Evolutionary conservation across 1,284 basidiomycete species (phyloP).

Genomic region (Thecaphora thlaspeos): DNA sequence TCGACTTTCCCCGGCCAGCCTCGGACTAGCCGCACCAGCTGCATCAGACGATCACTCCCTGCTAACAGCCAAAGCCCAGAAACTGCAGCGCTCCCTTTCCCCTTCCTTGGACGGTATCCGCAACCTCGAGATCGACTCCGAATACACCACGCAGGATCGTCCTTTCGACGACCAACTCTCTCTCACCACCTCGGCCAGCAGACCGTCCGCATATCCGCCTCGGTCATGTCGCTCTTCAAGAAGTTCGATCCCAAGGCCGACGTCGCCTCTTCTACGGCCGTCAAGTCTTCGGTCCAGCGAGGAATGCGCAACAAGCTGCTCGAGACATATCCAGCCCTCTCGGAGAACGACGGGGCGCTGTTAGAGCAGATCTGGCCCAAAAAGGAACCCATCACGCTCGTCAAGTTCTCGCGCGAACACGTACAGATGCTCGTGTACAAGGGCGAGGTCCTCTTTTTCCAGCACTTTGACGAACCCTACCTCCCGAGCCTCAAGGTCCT

Average conservation of each 20-base stretch:
- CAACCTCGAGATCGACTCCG: too few species aligned
- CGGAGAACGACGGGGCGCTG: constrained; percentile 63
- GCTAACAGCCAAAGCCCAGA: too few species aligned
- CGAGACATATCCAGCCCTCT: constrained; percentile 71
- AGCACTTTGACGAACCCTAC: constrained; percentile 92
- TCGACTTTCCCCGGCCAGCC: too few species aligned
- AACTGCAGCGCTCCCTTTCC: too few species aligned
- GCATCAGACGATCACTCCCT: too few species aligned
- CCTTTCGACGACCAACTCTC: too few species aligned
- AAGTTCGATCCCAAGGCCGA: constrained; percentile 70
- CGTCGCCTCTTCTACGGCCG: constrained; percentile 84
- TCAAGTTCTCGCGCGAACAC: constrained; percentile 91
- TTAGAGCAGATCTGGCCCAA: constrained; percentile 96
- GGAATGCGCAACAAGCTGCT: constrained; percentile 78
- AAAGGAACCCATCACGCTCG: constrained; percentile 87
- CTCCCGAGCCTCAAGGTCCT: constrained; percentile 83
- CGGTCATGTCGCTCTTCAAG: constrained; percentile 55
- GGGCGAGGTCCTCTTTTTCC: constrained; percentile 86
- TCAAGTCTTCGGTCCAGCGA: constrained; percentile 92
- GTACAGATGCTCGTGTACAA: constrained; percentile 87
- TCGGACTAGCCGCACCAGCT: too few species aligned
- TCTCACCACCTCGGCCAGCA: background rate
- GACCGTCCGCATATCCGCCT: too few species aligned
- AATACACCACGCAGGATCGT: too few species aligned
- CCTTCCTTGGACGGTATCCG: too few species aligned